Evolutionary conservation across 2,329 filamentous ascomycete genomes (phyloP), one percentile per base, ranked within the genome.

Genomic region (Fusarium torulosum): DNA sequence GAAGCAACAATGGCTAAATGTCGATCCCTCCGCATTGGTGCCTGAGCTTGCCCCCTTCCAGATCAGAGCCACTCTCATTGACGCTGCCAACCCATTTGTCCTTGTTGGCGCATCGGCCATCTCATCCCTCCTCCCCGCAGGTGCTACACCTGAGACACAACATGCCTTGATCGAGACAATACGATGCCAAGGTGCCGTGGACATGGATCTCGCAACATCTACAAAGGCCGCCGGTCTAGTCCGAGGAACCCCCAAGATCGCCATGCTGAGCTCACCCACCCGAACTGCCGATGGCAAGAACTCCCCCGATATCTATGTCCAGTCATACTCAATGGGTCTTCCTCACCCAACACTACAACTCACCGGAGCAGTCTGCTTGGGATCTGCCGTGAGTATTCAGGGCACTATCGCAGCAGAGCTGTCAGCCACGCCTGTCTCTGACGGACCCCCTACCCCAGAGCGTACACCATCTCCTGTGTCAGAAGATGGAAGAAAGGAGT

Each of bases 191-290:
- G 88, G 83, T 0, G 85, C 86, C 1, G 82, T 86, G 0, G 79
- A 78, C 10, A 90, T 90, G 86, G 86, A 87, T 0, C 78, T 91
- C 6, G 82, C 78, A 0, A 19, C 79, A 2, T 71, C 75, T 6
- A 75, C 79, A 1, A 76, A 79, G 14, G 77, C 78, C 1, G 77
- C 78, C 1, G 68, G 69, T 3, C 53, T 63, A 4, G 69, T 72
- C 2, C 69, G 76, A 29, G 77, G 78, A 1, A 79, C 77, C 2
- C 88, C 88, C 0, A 89, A 90, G 72, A 84, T 89, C 17, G 84
- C 85, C 7, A 74, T 90, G 3, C 79, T 89, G 3, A 83, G 35
- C 2, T 45, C 62, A 19, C 62, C 63, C 1, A 35, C 29, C 3
- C 49, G 44, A 27, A 37, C 29, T 1, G 41, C 13, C 7, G 27